Evolutionary conservation across 345 rosid species (phyloP).

Genomic region (Arabidopsis suecica): DNA sequence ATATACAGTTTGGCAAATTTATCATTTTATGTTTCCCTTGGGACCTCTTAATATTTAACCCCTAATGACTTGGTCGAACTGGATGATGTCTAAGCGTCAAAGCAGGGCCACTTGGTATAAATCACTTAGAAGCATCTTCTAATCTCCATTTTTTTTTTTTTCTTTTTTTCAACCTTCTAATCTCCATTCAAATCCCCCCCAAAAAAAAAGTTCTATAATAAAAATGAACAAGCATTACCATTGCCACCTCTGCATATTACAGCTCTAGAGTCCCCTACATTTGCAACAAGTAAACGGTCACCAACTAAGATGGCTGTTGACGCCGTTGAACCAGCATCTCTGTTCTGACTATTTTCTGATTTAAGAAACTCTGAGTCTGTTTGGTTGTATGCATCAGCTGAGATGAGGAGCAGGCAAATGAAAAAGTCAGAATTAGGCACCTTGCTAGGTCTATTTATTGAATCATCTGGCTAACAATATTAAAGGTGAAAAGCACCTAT

Average conservation of each 20-base stretch:
- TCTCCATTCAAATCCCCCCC: not conserved
- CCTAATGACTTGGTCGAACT: not conserved
- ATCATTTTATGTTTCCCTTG: not conserved
- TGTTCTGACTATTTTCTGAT: slow-evolving; percentile 86
- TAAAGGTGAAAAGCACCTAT: slow-evolving; percentile 59
- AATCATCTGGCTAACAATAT: slow-evolving; percentile 14
- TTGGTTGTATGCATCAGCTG: slow-evolving; percentile 95
- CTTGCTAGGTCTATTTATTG: not conserved
- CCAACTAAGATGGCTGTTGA: slow-evolving; percentile 97
- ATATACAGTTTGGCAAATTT: not conserved
- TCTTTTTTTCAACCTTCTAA: not conserved
- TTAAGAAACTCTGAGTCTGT: slow-evolving; percentile 94
- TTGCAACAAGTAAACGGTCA: slow-evolving; percentile 90
- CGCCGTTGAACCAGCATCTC: slow-evolving; percentile 99
- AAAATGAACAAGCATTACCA: slow-evolving; percentile 56
- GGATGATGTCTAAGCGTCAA: not conserved
- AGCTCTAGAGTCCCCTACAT: slow-evolving; percentile 99
- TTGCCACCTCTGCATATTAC: slow-evolving; percentile 94
- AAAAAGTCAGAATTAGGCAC: slow-evolving; percentile 30
- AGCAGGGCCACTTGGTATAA: not conserved
- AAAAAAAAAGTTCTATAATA: not conserved
- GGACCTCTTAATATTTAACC: not conserved
- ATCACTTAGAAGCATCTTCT: slow-evolving; percentile 1
- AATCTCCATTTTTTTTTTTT: not conserved
- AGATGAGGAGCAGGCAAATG: slow-evolving; percentile 27